phyloP scores from a whole-genome alignment of 1,284 basidiomycete species.

The Moniliella sp. region DNA sequence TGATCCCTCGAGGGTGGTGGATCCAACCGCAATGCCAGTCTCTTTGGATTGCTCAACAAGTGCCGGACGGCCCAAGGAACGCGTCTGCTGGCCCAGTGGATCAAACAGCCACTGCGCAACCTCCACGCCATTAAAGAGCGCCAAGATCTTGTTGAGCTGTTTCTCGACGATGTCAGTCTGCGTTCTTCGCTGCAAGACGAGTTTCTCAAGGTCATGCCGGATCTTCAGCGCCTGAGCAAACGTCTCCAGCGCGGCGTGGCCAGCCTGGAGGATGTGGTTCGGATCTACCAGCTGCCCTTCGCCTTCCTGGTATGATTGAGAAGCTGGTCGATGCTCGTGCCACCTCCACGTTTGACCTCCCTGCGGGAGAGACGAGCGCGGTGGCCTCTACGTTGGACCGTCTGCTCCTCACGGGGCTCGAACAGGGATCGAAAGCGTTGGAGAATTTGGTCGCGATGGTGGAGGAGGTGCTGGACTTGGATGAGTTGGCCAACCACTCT shows the following conservation, averaged over 20 bases:
- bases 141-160: slow-evolving; percentile 66
- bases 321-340: slow-evolving; percentile 39
- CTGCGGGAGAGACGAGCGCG: too few relatives aligned
- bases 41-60: slow-evolving; percentile 73
- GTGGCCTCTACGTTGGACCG: too few relatives aligned
- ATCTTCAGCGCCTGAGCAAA: slow-evolving; percentile 77
- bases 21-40: slow-evolving; percentile 38
- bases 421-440: too few relatives aligned
- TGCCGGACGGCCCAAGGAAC: slow-evolving; percentile 92
- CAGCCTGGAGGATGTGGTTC: slow-evolving; percentile 77
- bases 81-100: slow-evolving; percentile 70
- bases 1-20: slow-evolving; percentile 29
- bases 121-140: slow-evolving; percentile 58
- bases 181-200: slow-evolving; percentile 47
- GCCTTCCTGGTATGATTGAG: slow-evolving; percentile 58
- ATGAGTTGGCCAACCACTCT: slow-evolving; percentile 59
- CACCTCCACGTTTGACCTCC: too few relatives aligned
- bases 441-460: slow-evolving; percentile 69
- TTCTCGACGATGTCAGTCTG: slow-evolving; percentile 55
- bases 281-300: slow-evolving; percentile 54
- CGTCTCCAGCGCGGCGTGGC: slow-evolving; percentile 68
- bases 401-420: too few relatives aligned
- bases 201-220: slow-evolving; percentile 49
- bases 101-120: slow-evolving; percentile 89
- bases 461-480: slow-evolving; percentile 77